Evolutionary conservation across 148 eudicot genomes (phyloP), one percentile per base, ranked within the genome.

Genomic region (Nepenthes gracilis): DNA sequence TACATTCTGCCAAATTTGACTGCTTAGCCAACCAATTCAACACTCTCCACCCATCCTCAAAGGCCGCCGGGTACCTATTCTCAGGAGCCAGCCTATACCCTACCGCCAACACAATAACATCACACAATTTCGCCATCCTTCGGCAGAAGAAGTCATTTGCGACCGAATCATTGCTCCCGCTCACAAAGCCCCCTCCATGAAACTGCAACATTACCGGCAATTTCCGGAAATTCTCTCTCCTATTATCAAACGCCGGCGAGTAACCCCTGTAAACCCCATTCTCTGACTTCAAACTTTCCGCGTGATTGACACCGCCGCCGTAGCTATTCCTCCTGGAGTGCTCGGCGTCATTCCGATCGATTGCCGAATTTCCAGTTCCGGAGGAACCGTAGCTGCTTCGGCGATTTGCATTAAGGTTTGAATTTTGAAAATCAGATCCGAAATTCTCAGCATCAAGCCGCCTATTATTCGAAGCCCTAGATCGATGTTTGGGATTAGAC

Each of bases 11-110:
- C 73, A 91, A 81, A 79, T 91, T 85, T 2, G 87, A 92, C 71
- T 87, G 92, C 71, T 91, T 91, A 1, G 84, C 84, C 60, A 91
- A 75, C 97, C 97, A 91, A 78, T 82, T 83, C 78, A 91, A 51
- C 50, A 87, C 97, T 69, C 85, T 87, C 80, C 91, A 67, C 48
- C 97, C 97, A 60, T 91, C 97, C 71, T 87, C 97, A 72, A 91
- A 91, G 4, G 97, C 96, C 1, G 88, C 90, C 2, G 97, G 97
- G 37, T 77, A 87, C 69, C 81, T 66, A 76, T 83, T 87, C 84
- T 90, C 97, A 1, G 97, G 97, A 10, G 97, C 95, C 60, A 90
- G 70, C 68, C 97, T 80, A 60, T 90, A 90, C 67, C 97, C 97
- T 33, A 90, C 89, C 0, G 88, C 88, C 72, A 90, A 63, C 45